Evolutionary conservation across 2,329 filamentous ascomycete genomes (phyloP), one percentile per base, ranked within the genome.

Genomic region (Tolypocladium cylindrosporum): DNA sequence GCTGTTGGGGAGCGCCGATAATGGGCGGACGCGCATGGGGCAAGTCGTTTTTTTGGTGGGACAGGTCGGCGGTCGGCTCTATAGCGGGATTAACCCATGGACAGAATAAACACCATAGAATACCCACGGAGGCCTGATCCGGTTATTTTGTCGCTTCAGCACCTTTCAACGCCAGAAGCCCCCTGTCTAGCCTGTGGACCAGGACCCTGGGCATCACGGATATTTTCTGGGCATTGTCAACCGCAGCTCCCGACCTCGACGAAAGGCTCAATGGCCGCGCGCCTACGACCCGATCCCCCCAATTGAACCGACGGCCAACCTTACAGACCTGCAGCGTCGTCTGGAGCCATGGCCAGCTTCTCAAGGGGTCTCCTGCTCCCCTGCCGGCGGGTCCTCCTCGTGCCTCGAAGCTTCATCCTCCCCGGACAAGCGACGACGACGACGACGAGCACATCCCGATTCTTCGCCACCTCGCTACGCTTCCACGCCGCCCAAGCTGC

Each of bases 1-100:
- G 67, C 63, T 69, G 69, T 72, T 71, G 70, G 69, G 67, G 63
- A 67, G 58, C 61, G 64, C 67, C 67, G 65, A 65, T 63, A 61
- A 52, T 62, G 60, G 64, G 62, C 63, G 65, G 67, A 58, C 55
- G 64, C 58, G 65, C 62, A 68, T 64, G 63, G 63, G 58, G 60
- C 61, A 66, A 51, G 56, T 40, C 43, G 54, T 62, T 70, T 70
- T 70, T 69, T 68, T 65, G 65, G 64, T 65, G 64, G 64, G 64
- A 62, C 60, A 24, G 45, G 52, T 39, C 37, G 24, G 37, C 39
- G 52, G 14, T 24, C 9, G 27, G 40, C 27, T 52, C 56, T 27
- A 24, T 45, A 45, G 36, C 48, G 48, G 48, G 31, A 51, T 36
- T 51, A 36, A 51, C 3, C 4, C 2, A 19, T 2, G 2, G 48